Evolutionary conservation across 2,329 filamentous ascomycete genomes (phyloP), one percentile per base, ranked within the genome.

Genomic region (Alternaria brassicicola): DNA sequence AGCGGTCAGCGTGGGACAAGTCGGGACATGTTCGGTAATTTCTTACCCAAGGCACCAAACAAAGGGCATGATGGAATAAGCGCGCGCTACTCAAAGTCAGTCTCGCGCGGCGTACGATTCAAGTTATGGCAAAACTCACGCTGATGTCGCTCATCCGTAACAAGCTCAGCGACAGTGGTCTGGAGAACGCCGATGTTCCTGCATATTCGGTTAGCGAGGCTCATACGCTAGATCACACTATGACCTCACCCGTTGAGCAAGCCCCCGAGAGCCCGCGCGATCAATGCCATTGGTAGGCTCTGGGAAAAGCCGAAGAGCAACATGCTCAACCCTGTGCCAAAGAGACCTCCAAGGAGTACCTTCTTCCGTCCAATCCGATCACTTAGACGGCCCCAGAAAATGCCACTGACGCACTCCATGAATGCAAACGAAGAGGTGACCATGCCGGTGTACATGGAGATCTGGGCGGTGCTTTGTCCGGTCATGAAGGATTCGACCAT

Each of bases 61-160:
- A 75, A 97, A 92, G 6, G 95, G 95, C 93, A 99, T 97, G 67
- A 98, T 93, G 12, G 94, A 92, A 79, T 96, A 99, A 48, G 94
- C 95, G 69, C 92, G 91, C 67, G 93, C 90, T 93, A 64, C 52
- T 61, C 26, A 55, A 49, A 64, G 57, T 77, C 65, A 78, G 70
- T 63, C 41, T 51, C 31, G 42, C 42, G 61, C 53, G 51, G 45
- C 55, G 21, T 25, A 19, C 52, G 47, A 46, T 54, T 51, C 47
- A 28, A 55, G 33, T 45, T 53, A 45, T 48, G 57, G 19, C 26
- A 46, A 61, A 65, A 79, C 89, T 79, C 78, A 92, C 90, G 90
- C 77, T 98, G 93, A 76, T 98, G 93, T 77, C 94, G 90, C 79
- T 97, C 96, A 59, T 91, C 89, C 4, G 92, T 97, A 25, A 98